Conservation (phyloP, 495 filamentous ascomycete species). For the Apiosordaria backusii region DNA sequence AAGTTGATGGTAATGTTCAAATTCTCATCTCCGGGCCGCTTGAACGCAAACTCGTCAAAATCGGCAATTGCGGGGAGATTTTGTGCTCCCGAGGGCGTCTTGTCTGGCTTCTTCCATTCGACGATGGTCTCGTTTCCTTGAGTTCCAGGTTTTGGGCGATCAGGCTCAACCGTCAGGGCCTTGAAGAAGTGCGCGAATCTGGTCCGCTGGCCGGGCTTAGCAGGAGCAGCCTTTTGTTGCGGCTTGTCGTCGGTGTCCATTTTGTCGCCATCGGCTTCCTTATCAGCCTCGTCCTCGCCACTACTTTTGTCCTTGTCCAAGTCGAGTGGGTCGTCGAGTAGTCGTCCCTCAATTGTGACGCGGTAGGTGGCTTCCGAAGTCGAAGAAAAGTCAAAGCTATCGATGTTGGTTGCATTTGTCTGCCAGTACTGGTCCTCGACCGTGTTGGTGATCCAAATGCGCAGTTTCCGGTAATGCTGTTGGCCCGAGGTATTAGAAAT, state of each 20-base stretch:
- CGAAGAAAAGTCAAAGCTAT: constrained; percentile 70
- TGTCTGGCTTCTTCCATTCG: constrained; percentile 69
- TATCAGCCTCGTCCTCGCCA: constrained; percentile 48
- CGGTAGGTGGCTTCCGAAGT: constrained; percentile 71
- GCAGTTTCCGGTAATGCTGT: constrained; percentile 74
- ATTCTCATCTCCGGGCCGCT: constrained; percentile 87
- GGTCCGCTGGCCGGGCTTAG: constrained; percentile 44
- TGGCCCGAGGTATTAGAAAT: not conserved
- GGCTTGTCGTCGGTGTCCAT: constrained; percentile 64
- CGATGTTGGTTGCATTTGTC: constrained; percentile 56
- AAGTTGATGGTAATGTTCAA: constrained; percentile 87
- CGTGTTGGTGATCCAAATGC: constrained; percentile 95
- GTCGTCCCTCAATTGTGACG: constrained; percentile 88
- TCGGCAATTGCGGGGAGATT: constrained; percentile 58
- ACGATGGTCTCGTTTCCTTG: constrained; percentile 58
- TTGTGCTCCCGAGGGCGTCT: constrained; percentile 47
- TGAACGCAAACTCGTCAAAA: constrained; percentile 90
- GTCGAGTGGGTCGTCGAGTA: constrained; percentile 72
- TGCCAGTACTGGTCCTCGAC: constrained; percentile 96
- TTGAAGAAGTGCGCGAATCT: constrained; percentile 97
- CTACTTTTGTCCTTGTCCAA: constrained; percentile 48
- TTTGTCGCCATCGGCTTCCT: constrained; percentile 46
- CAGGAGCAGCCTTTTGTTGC: constrained; percentile 38
- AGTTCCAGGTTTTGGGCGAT: constrained; percentile 47
- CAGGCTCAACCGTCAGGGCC: constrained; percentile 80